These are phyloP conservation scores for Phytophthora citricola DNA, from an alignment of 352 stramenopile genomes.

Conservation along the genomic window DNA sequence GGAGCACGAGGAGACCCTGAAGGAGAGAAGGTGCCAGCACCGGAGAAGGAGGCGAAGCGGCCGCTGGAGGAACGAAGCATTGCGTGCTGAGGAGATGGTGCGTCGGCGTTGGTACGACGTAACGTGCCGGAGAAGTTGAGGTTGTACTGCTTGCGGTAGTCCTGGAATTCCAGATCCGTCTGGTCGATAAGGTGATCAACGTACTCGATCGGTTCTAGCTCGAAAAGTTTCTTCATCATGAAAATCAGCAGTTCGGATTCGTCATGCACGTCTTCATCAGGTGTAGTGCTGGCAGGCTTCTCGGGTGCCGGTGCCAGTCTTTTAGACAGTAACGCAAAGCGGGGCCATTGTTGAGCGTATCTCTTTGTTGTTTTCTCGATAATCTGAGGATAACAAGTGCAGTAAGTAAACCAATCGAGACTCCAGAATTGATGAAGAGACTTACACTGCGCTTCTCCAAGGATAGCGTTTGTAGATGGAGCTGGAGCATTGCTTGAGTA, in stretches of 20 bases:
- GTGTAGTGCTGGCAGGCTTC: neutral
- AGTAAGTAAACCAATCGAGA: neutral
- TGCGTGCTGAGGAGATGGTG: slow-evolving; percentile 30
- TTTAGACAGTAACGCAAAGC: slow-evolving; percentile 30
- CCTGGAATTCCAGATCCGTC: slow-evolving; percentile 46
- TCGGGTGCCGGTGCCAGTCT: slow-evolving; percentile 3
- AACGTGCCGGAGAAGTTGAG: slow-evolving; percentile 38
- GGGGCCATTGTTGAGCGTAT: slow-evolving; percentile 30
- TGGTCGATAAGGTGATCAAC: slow-evolving; percentile 48
- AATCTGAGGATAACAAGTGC: slow-evolving; percentile 31
- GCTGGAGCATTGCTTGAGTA: slow-evolving; percentile 47
- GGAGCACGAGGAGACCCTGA: slow-evolving; percentile 14
- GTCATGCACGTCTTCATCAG: slow-evolving; percentile 15
- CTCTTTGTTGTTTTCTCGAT: slow-evolving; percentile 48
- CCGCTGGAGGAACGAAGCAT: slow-evolving; percentile 27
- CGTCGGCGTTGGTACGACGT: slow-evolving; percentile 34
- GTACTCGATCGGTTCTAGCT: slow-evolving; percentile 54
- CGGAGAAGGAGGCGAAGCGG: slow-evolving; percentile 56
- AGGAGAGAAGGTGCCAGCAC: slow-evolving; percentile 22
- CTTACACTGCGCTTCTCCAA: slow-evolving; percentile 46
- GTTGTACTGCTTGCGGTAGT: slow-evolving; percentile 49
- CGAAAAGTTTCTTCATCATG: slow-evolving; percentile 52
- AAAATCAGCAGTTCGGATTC: slow-evolving; percentile 40
- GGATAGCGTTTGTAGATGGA: slow-evolving; percentile 45
- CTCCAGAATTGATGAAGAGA: neutral